These are phyloP conservation scores for Backusella tuberculispora DNA, from an alignment of 192 early-diverging fungal species.

Conservation along the genomic window DNA sequence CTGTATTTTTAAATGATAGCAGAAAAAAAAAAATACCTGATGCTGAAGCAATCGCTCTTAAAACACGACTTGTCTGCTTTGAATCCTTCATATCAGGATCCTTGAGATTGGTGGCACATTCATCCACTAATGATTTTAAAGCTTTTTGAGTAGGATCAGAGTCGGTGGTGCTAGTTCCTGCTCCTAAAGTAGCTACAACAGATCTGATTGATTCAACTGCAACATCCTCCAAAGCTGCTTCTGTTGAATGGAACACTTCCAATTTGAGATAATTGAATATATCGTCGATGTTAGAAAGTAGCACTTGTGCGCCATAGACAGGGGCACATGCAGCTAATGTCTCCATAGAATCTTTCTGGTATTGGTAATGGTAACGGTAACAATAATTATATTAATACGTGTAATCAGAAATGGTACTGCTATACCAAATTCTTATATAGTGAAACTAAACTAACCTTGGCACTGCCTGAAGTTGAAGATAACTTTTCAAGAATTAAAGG, in stretches of 20 bases:
- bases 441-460: slow-evolving; percentile 65
- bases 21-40: slow-evolving; percentile 46
- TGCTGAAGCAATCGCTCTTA: slow-evolving; percentile 64
- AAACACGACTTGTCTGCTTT: slow-evolving; percentile 65
- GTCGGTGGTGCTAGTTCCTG: slow-evolving; percentile 47
- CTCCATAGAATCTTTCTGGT: slow-evolving; percentile 87
- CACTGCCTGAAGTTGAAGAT: slow-evolving; percentile 78
- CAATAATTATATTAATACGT: slow-evolving; percentile 9
- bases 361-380: slow-evolving; percentile 38
- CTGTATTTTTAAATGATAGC: neutral
- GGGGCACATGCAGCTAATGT: slow-evolving; percentile 78
- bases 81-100: slow-evolving; percentile 70
- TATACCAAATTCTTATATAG: neutral
- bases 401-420: neutral
- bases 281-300: slow-evolving; percentile 69
- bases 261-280: slow-evolving; percentile 77
- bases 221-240: slow-evolving; percentile 66
- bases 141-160: slow-evolving; percentile 54
- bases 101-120: slow-evolving; percentile 62
- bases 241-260: slow-evolving; percentile 80
- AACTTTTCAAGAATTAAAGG: slow-evolving; percentile 93
- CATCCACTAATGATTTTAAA: slow-evolving; percentile 53
- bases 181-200: slow-evolving; percentile 65
- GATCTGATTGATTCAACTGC: slow-evolving; percentile 65
- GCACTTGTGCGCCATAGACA: slow-evolving; percentile 72